phyloP scores from a whole-genome alignment of 805 yeast genomes.

The Candida wancherniae region DNA sequence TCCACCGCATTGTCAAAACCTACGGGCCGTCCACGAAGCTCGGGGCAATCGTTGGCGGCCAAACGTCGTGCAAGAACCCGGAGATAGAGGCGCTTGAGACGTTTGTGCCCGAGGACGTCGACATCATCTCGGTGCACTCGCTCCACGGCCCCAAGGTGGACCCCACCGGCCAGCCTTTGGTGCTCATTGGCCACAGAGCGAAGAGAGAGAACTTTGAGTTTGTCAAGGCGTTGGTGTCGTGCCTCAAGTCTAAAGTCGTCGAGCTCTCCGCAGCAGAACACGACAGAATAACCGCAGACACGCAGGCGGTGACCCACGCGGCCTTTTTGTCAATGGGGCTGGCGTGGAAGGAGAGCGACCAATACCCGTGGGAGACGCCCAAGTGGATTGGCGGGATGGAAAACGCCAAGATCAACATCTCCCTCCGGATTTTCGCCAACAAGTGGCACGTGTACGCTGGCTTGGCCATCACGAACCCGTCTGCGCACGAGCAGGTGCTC shows the following conservation, averaged over 20 bases:
- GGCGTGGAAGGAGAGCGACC: constrained; percentile 81
- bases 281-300: constrained; percentile 94
- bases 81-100: constrained; percentile 84
- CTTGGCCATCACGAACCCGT: constrained; percentile 89
- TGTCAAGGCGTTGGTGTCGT: constrained; percentile 60
- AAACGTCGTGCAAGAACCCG: constrained; percentile 90
- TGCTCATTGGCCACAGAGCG: constrained; percentile 73
- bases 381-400: constrained; percentile 93
- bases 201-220: constrained; percentile 48
- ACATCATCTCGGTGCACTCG: constrained; percentile 84
- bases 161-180: constrained; percentile 89
- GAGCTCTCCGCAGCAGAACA: constrained; percentile 81
- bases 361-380: constrained; percentile 87
- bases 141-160: constrained; percentile 91
- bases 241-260: constrained; percentile 75
- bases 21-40: constrained; percentile 88
- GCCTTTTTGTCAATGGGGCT: constrained; percentile 96
- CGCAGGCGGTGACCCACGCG: constrained; percentile 98
- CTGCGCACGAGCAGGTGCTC: constrained; percentile 85
- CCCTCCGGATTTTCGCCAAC: constrained; percentile 84
- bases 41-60: constrained; percentile 96
- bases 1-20: constrained; percentile 60
- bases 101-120: constrained; percentile 69
- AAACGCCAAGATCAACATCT: constrained; percentile 91
- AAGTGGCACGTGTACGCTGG: constrained; percentile 99